Conservation (phyloP, 352 stramenopile species). For the Phytophthora cryptogea region DNA sequence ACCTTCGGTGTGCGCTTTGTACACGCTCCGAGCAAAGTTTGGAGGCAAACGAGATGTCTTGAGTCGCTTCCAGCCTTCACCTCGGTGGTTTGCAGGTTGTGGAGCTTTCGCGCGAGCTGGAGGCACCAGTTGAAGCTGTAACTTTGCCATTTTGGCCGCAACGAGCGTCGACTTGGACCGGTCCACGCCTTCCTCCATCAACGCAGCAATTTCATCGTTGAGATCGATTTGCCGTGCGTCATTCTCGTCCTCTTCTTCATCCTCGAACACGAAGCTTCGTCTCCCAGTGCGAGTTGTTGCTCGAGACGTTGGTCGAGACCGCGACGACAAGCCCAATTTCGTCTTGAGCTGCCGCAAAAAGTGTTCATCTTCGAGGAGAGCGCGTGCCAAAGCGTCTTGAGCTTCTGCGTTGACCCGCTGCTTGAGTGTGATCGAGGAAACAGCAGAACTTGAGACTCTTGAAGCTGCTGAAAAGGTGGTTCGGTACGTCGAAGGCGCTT, state of each 20-base stretch:
- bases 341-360: conserved; percentile 62
- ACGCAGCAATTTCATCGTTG: conserved; percentile 47
- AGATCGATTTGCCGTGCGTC: conserved; percentile 34
- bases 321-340: conserved; percentile 57
- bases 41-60: conserved; percentile 55
- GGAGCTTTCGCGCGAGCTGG: neutral
- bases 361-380: conserved; percentile 58
- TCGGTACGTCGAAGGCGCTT: conserved; percentile 13
- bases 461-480: conserved; percentile 17
- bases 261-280: conserved; percentile 16
- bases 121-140: conserved; percentile 44
- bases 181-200: conserved; percentile 56
- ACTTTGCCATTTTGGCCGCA: conserved; percentile 60
- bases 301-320: conserved; percentile 26
- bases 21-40: conserved; percentile 69
- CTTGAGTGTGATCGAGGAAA: conserved; percentile 22
- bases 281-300: conserved; percentile 11
- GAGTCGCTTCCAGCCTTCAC: conserved; percentile 79
- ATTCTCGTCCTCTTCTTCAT: conserved; percentile 21
- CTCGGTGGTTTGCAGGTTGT: conserved; percentile 28
- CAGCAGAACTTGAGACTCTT: conserved; percentile 7
- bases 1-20: conserved; percentile 53
- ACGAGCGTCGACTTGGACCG: conserved; percentile 52
- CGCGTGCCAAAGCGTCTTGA: conserved; percentile 37
- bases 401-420: conserved; percentile 33